Evolutionary conservation across 306 rosid species (phyloP).

Genomic region (Acacia confusa): DNA sequence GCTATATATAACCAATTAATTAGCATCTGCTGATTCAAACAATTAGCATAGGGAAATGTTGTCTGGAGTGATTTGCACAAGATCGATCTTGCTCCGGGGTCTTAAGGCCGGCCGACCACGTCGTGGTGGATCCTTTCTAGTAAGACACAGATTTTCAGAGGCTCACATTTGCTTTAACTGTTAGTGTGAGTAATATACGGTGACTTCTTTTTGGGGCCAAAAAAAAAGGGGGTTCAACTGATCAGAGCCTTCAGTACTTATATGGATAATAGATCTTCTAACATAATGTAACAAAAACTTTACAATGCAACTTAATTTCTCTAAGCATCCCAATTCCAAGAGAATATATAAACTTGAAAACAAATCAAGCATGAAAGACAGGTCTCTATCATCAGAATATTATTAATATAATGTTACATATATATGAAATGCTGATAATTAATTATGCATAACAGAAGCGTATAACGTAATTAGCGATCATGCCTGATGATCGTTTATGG

Average conservation of each 20-base stretch:
- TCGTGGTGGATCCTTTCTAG: neutral
- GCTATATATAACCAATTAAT: too few relatives aligned
- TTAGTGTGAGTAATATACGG: too few relatives aligned
- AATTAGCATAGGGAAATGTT: too few relatives aligned
- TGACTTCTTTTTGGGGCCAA: too few relatives aligned
- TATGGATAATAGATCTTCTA: neutral
- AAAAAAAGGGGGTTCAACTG: neutral
- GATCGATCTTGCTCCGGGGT: too few relatives aligned
- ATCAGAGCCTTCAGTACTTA: neutral
- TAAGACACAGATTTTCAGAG: neutral
- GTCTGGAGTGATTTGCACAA: too few relatives aligned
- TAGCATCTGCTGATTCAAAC: too few relatives aligned
- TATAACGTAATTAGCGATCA: slow-evolving; percentile 12
- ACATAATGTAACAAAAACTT: neutral
- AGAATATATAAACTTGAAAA: neutral
- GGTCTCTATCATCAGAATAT: neutral
- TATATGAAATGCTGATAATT: neutral
- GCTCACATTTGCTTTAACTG: neutral
- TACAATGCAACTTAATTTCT: neutral
- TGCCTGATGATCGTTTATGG: slow-evolving; percentile 30
- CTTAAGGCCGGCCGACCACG: neutral
- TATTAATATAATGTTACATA: too few relatives aligned
- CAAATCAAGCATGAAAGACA: neutral
- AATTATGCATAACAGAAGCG: neutral
- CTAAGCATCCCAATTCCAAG: neutral